Evolutionary conservation across 352 stramenopile species (phyloP), one percentile per base, ranked within the genome.

Genomic region (Phytophthora multivora): DNA sequence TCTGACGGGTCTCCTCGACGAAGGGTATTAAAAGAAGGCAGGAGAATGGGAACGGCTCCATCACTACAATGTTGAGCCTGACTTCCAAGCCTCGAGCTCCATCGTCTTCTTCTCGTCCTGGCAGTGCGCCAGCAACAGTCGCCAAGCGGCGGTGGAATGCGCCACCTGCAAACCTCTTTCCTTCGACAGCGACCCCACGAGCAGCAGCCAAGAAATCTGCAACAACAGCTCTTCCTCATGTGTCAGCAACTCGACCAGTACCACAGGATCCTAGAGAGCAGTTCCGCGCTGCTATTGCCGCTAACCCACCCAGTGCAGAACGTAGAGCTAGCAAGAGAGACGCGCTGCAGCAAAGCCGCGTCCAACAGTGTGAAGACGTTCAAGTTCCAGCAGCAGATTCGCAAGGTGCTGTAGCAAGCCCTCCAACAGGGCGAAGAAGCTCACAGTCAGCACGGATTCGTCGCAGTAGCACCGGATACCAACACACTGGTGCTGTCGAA

Each of bases 81-180:
- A 66, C 62, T 5, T 70, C 62, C 23, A 70, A 62, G 43, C 62
- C 62, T 6, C 59, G 43, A 43, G 51, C 43, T 18, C 35, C 43
- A 10, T 19, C 40, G n/a, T 42, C 55, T 36, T 42, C 55, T 36
- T 45, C 19, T 9, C 48, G 55, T 10, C 42, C 55, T 49, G 38
- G 42, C 9, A 66, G 56, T 28, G 61, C 5, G 6, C 52, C 43
- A 21, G 15, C 61, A 3, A 53, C 57, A 58, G 47, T 72, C 46
- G 40, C 40, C 35, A 72, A 72, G 36, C 39, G 64, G 28, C 51
- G 40, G 35, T 77, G 69, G 69, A 77, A 77, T 40, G 51, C 55
- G 4, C 59, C 64, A 26, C 69, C 69, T 6, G 15, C 55, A 28
- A 40, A 60, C 23, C 51, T 74, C n/a, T 77, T 74, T 31, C 64